Evolutionary conservation across 1,284 basidiomycete genomes (phyloP).

Genomic region (Boletus smithii): DNA sequence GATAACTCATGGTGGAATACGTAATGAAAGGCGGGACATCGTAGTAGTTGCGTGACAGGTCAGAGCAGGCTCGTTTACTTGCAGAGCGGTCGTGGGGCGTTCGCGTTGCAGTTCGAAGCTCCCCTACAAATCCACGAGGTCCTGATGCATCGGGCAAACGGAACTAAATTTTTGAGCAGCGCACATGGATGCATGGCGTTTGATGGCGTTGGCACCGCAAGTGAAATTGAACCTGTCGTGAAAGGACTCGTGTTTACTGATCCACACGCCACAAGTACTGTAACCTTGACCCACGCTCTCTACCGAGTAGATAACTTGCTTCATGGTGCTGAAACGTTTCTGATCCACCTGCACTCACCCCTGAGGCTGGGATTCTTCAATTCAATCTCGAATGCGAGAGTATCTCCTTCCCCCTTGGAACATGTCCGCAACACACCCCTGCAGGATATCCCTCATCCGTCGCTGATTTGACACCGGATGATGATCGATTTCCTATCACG

Average conservation of each 20-base stretch:
- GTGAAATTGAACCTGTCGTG: constrained; percentile 7
- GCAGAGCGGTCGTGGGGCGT: constrained; percentile 19
- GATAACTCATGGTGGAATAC: constrained; percentile 3
- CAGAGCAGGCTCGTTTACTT: constrained; percentile 11
- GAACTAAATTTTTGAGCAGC: neutral
- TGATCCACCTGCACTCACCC: constrained; percentile 24
- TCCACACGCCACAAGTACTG: constrained; percentile 8
- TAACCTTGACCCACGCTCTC: constrained; percentile 16
- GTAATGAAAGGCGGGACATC: constrained; percentile 10
- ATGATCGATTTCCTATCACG: constrained; percentile 4
- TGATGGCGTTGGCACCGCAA: constrained; percentile 5
- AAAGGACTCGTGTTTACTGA: neutral
- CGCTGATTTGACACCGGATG: constrained; percentile 12
- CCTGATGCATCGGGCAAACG: neutral
- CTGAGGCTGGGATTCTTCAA: constrained; percentile 25
- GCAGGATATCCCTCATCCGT: constrained; percentile 11
- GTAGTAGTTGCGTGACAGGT: neutral
- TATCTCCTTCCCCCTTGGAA: constrained; percentile 21
- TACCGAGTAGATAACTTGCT: constrained; percentile 11
- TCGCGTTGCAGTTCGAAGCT: constrained; percentile 20
- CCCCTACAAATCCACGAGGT: constrained; percentile 3
- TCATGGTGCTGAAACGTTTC: constrained; percentile 26
- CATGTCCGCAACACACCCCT: constrained; percentile 12
- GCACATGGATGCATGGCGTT: constrained; percentile 1
- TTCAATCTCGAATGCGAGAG: constrained; percentile 26